Percentiles rank a stretch among this genome's conserved stretches.
These are phyloP conservation scores for Colletotrichum sp. DNA, from an alignment of 2,329 filamentous ascomycete species.

Conservation along the genomic window DNA sequence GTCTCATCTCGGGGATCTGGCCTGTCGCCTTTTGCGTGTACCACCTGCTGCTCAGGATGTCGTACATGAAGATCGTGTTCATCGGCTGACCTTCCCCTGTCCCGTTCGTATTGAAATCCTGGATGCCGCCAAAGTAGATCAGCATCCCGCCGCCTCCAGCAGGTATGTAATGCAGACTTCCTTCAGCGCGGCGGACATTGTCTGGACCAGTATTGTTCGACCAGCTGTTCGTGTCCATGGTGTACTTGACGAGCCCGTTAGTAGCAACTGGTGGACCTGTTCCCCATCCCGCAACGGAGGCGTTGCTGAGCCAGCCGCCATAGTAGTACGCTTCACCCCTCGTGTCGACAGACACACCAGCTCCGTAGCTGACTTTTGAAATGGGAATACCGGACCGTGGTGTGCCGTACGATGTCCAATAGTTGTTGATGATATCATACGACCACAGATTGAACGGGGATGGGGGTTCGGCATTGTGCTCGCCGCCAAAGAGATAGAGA, in stretches of 20 bases:
- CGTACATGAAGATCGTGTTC: conserved; percentile 62
- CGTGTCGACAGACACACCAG: conserved; percentile 58
- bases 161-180: conserved; percentile 64
- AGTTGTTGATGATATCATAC: conserved; percentile 61
- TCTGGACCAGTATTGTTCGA: conserved; percentile 61
- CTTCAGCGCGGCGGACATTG: conserved; percentile 59
- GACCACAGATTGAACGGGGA: conserved; percentile 55
- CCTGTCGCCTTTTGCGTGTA: conserved; percentile 63
- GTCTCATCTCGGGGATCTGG: conserved; percentile 53
- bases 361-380: conserved; percentile 59
- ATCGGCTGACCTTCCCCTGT: conserved; percentile 49
- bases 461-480: conserved; percentile 49
- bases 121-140: conserved; percentile 66
- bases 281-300: conserved; percentile 55
- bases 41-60: conserved; percentile 64
- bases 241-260: conserved; percentile 58
- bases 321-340: conserved; percentile 65
- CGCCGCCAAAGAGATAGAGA: conserved; percentile 67
- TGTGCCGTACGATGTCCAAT: conserved; percentile 55
- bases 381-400: conserved; percentile 38
- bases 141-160: conserved; percentile 64
- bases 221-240: conserved; percentile 56
- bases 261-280: conserved; percentile 50
- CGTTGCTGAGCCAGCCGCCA: conserved; percentile 65
- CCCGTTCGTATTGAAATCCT: conserved; percentile 51